Base-by-base conservation (phyloP, 2,329 filamentous ascomycete species). In the Ophiostoma ips region DNA sequence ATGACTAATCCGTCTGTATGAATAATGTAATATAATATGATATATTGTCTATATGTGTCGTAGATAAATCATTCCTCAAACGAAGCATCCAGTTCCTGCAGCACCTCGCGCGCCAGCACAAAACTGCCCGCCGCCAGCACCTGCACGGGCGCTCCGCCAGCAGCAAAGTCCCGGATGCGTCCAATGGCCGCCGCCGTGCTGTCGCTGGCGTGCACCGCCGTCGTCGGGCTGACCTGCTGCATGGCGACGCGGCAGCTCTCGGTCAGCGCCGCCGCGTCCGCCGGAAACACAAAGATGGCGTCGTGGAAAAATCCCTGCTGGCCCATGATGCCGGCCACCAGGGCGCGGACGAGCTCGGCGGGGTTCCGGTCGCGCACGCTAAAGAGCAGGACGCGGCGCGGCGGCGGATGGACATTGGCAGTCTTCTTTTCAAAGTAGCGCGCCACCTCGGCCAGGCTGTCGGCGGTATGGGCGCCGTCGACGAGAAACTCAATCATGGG, bases 391-490 rank as follows among this genome's bases (percentile, higher is more conserved):
- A 73, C 64, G 44, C 70, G 69, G 1, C 65, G 66, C 13, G 28
- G 2, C 18, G 30, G 5, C 31, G 24, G n/a, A 24, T n/a, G 11
- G 24, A 18, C 0, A 65, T 68, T 24, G 0, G 11, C 24, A 35
- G 30, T 16, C 6, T 9, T 47, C 16, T 31, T 10, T 10, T 64
- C 63, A 48, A 95, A 96, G 89, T 89, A 95, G 54, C 77, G 76
- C 0, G 82, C 82, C 5, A 87, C 87, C 56, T 87, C 76, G 55
- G 83, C 77, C 50, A 98, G 82, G 62, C 88, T 95, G 61, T 96
- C 90, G 3, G 84, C 72, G 0, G 90, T 98, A 65, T 98, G 92
- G 2, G 88, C 92, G 9, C 92, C 89, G 61, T 98, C 92, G 18
- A 98, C 77, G 60, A 89, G 84, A 89, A 90, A 98, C 13, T 53